Evolutionary conservation across 176 grass and related monocot species (phyloP).

Genomic region (Tuctoria greenei): DNA sequence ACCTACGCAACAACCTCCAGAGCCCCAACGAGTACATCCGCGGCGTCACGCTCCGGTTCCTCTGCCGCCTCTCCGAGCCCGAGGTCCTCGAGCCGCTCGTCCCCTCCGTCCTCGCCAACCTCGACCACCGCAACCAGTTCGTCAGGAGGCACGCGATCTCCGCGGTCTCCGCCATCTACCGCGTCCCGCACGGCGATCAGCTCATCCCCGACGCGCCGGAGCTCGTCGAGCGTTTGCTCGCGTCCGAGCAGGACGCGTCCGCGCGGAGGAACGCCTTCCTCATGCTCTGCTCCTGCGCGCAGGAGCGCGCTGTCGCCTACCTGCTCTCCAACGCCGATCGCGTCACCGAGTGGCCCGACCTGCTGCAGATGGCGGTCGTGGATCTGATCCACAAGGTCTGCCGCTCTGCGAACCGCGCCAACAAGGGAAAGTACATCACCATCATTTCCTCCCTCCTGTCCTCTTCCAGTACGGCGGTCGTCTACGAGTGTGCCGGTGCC

Average conservation of each 20-base stretch:
- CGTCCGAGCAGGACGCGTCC: slow-evolving; percentile 58
- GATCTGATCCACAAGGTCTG: slow-evolving; percentile 80
- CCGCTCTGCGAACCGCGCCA: slow-evolving; percentile 52
- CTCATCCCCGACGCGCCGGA: slow-evolving; percentile 70
- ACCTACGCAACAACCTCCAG: slow-evolving; percentile 86
- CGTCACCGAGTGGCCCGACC: slow-evolving; percentile 62
- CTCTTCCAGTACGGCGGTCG: slow-evolving; percentile 42
- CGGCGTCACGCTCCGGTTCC: slow-evolving; percentile 69
- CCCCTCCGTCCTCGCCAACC: slow-evolving; percentile 72
- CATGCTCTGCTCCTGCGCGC: slow-evolving; percentile 63
- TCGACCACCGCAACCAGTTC: slow-evolving; percentile 83
- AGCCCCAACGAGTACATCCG: slow-evolving; percentile 89
- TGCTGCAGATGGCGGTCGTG: slow-evolving; percentile 74
- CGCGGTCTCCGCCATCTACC: slow-evolving; percentile 69
- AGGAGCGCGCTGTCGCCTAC: slow-evolving; percentile 59
- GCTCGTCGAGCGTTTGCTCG: slow-evolving; percentile 54
- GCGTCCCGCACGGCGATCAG: slow-evolving; percentile 67
- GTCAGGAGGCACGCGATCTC: slow-evolving; percentile 55
- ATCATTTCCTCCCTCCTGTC: slow-evolving; percentile 61
- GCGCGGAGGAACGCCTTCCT: slow-evolving; percentile 71
- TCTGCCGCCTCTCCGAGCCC: slow-evolving; percentile 73
- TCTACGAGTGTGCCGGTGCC: slow-evolving; percentile 62
- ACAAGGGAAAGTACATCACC: slow-evolving; percentile 79
- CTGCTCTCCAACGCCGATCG: slow-evolving; percentile 63
- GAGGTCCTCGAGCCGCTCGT: slow-evolving; percentile 84